These are phyloP conservation scores for Cymodocea nodosa DNA, from an alignment of 116 monocot genomes.

Conservation along the genomic window DNA sequence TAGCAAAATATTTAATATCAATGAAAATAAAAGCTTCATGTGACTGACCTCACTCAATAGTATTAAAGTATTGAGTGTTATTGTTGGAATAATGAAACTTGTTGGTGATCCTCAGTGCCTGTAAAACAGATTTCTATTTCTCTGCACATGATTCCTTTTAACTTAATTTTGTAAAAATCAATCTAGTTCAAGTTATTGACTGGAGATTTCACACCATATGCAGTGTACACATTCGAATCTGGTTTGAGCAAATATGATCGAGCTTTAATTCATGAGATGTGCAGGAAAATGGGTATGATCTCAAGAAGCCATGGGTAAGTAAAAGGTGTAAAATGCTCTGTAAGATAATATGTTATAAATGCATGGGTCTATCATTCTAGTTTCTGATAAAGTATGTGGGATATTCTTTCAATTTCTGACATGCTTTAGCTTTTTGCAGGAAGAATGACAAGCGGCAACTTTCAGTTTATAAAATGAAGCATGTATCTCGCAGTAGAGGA, in stretches of 20 bases:
- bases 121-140: not conserved
- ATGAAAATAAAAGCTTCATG: too few relatives aligned
- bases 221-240: slow-evolving; percentile 61
- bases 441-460: slow-evolving; percentile 35
- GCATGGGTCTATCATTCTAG: not conserved
- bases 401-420: not conserved
- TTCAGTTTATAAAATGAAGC: slow-evolving; percentile 55
- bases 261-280: slow-evolving; percentile 61
- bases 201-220: not conserved
- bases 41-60: too few relatives aligned
- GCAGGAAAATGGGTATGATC: slow-evolving; percentile 74
- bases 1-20: too few relatives aligned
- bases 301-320: slow-evolving; percentile 91
- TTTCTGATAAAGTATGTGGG: not conserved
- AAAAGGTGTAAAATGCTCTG: not conserved
- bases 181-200: not conserved
- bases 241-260: slow-evolving; percentile 64
- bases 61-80: too few relatives aligned
- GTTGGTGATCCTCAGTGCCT: too few relatives aligned
- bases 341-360: not conserved
- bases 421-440: slow-evolving; percentile 16
- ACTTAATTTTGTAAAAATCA: not conserved
- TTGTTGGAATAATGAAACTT: too few relatives aligned
- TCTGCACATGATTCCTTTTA: not conserved
- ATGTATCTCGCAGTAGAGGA: slow-evolving; percentile 12